These are phyloP conservation scores for Lachancea fermentati DNA, from an alignment of 805 yeast species.

Conservation along the genomic window DNA sequence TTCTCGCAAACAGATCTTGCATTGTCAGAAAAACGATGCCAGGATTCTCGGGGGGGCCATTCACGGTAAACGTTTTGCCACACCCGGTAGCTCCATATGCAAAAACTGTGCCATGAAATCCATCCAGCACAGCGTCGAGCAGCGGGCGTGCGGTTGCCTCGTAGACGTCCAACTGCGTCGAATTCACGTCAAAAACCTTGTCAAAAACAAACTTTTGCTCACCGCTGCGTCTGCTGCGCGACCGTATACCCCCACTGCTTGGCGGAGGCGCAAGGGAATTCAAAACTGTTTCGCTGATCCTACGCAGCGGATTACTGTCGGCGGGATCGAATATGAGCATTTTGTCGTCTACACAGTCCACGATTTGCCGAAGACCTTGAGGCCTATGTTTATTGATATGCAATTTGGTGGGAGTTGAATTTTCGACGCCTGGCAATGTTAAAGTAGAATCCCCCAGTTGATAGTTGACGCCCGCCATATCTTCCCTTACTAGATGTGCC, in stretches of 20 bases:
- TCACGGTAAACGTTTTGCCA: slow-evolving; percentile 91
- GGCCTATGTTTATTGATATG: slow-evolving; percentile 26
- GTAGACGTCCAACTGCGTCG: slow-evolving; percentile 66
- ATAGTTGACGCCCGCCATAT: slow-evolving; percentile 10
- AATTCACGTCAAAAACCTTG: slow-evolving; percentile 58
- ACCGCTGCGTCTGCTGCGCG: slow-evolving; percentile 17
- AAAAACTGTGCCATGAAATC: slow-evolving; percentile 85
- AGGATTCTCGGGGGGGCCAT: slow-evolving; percentile 67
- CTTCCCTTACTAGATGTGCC: slow-evolving; percentile 39
- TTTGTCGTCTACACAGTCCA: slow-evolving; percentile 75
- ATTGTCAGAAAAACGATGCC: slow-evolving; percentile 77
- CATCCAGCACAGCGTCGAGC: slow-evolving; percentile 70
- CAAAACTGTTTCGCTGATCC: slow-evolving; percentile 25
- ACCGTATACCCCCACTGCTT: slow-evolving; percentile 2
- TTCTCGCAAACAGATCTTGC: slow-evolving; percentile 62
- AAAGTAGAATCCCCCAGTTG: slow-evolving; percentile 8
- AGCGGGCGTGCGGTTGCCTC: slow-evolving; percentile 62
- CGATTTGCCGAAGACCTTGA: slow-evolving; percentile 57
- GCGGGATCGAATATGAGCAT: slow-evolving; percentile 88
- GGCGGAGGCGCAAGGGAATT: slow-evolving; percentile 26
- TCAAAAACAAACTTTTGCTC: slow-evolving; percentile 85
- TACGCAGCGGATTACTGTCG: slow-evolving; percentile 52
- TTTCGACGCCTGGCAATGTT: slow-evolving; percentile 7
- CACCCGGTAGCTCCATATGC: slow-evolving; percentile 98
- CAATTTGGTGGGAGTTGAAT: slow-evolving; percentile 4